Base-by-base conservation (phyloP, 495 filamentous ascomycete species). In the Paragyromitra xinjiangensis region DNA sequence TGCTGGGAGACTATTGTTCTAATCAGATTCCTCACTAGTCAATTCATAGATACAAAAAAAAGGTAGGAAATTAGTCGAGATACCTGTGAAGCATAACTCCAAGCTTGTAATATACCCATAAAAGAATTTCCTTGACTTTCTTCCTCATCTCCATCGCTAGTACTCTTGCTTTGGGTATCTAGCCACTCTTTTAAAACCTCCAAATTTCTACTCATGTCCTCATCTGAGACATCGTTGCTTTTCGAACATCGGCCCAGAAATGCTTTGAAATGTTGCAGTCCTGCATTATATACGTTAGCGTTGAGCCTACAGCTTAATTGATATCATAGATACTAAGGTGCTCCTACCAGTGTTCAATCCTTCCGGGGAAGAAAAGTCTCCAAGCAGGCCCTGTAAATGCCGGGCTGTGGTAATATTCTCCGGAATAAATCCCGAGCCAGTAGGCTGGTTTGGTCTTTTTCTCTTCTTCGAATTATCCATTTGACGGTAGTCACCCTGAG, bases 1-100 rank as follows among this genome's bases (percentile, higher is more conserved):
- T 42, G 73, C 50, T 4, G 65, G 66, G 29, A 68, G 72, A 44
- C 62, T 67, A 53, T 78, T 78, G 24, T 78, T 82, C 81, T 83
- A 66, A 59, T 42, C 42, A 59, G 39, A 53, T 42, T 24, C 59
- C 37, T 24, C 14, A 16, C 9, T 51, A 55, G 22, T 76, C 48
- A 66, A 62, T 80, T 73, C 14, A 14, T 14, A 37, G 39, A 53
- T 34, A 64, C 53, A 19, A 45, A 45, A 64, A 55, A 37, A 37
- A 42, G 16, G 19, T 14, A 42, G 19, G 24, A 16, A 34, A 45
- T 22, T n/a, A 55, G 34, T 61, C 37, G 14, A 55, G 19, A 42
- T 78, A 80, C 81, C 80, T 82, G 81, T 51, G 71, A 73, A 67
- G 81, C 81, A 71, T 78, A 82, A 62, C 77, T 69, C 73, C 81